phyloP scores from a whole-genome alignment of 768 basidiomycete genomes.

The Scleroderma citrinum region DNA sequence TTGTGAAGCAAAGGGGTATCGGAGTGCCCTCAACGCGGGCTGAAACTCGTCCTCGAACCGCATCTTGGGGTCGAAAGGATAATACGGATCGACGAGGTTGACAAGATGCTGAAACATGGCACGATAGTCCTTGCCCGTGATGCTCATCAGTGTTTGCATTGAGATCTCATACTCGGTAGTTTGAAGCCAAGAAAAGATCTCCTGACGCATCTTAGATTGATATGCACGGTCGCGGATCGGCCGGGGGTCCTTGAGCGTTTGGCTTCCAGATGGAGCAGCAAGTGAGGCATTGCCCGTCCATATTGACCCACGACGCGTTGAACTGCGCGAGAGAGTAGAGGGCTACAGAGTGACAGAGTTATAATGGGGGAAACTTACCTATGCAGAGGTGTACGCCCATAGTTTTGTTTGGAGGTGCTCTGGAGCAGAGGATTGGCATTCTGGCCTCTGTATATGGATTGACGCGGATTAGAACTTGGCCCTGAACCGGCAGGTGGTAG shows the following conservation, averaged over 20 bases:
- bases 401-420: slow-evolving; percentile 60
- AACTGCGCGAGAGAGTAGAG: slow-evolving; percentile 33
- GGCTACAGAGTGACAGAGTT: slow-evolving; percentile 4
- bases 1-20: slow-evolving; percentile 75
- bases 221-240: slow-evolving; percentile 73
- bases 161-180: slow-evolving; percentile 60
- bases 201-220: slow-evolving; percentile 69
- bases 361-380: slow-evolving; percentile 36
- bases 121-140: slow-evolving; percentile 84
- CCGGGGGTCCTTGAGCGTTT: slow-evolving; percentile 64
- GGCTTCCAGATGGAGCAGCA: slow-evolving; percentile 45
- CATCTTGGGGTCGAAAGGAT: slow-evolving; percentile 47
- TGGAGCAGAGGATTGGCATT: slow-evolving; percentile 61
- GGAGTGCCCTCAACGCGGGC: slow-evolving; percentile 62
- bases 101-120: slow-evolving; percentile 79
- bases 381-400: slow-evolving; percentile 71
- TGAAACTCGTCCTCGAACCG: slow-evolving; percentile 82
- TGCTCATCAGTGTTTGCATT: slow-evolving; percentile 63
- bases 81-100: slow-evolving; percentile 60
- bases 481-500: slow-evolving; percentile 29
- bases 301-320: slow-evolving; percentile 69
- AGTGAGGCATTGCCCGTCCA: slow-evolving; percentile 51
- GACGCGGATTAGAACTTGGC: slow-evolving; percentile 50
- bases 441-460: slow-evolving; percentile 66
- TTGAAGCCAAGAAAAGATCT: slow-evolving; percentile 69